Percentiles rank a stretch among this genome's conserved stretches.
Conservation (phyloP, 2,329 filamentous ascomycete species). For the Metarhizium humberi region DNA sequence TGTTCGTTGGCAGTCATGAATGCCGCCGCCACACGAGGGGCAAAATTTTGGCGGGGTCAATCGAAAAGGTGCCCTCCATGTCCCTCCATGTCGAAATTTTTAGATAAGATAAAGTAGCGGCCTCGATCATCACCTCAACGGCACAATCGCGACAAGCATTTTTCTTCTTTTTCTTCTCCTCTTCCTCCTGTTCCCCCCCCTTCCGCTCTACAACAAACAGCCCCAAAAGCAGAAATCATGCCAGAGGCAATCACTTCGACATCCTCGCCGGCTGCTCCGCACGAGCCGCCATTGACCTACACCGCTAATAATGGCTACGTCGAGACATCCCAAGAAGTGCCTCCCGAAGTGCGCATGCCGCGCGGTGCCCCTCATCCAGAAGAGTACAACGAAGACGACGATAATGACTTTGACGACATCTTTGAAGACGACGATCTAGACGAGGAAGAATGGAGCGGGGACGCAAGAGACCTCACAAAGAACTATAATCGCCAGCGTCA, state of each 20-base stretch:
- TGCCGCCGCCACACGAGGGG: neutral
- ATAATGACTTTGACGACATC: slow-evolving; percentile 31
- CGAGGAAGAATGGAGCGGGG: slow-evolving; percentile 52
- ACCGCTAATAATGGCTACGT: slow-evolving; percentile 33
- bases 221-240: slow-evolving; percentile 3
- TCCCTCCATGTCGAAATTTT: neutral
- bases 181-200: neutral
- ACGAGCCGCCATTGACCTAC: slow-evolving; percentile 35
- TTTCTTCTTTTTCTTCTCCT: neutral
- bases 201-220: neutral
- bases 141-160: neutral
- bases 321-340: slow-evolving; percentile 25
- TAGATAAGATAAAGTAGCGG: slow-evolving; percentile 5
- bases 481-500: slow-evolving; percentile 79
- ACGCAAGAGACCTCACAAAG: slow-evolving; percentile 66
- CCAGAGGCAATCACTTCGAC: slow-evolving; percentile 12
- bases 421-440: slow-evolving; percentile 49
- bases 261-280: slow-evolving; percentile 29
- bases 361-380: slow-evolving; percentile 14
- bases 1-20: too few species aligned
- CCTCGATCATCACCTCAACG: neutral
- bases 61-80: neutral
- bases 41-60: neutral
- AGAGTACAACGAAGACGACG: slow-evolving; percentile 23
- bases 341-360: slow-evolving; percentile 20